Conservation (phyloP, 768 basidiomycete genomes). For the Neoboletus brunneissimus region DNA sequence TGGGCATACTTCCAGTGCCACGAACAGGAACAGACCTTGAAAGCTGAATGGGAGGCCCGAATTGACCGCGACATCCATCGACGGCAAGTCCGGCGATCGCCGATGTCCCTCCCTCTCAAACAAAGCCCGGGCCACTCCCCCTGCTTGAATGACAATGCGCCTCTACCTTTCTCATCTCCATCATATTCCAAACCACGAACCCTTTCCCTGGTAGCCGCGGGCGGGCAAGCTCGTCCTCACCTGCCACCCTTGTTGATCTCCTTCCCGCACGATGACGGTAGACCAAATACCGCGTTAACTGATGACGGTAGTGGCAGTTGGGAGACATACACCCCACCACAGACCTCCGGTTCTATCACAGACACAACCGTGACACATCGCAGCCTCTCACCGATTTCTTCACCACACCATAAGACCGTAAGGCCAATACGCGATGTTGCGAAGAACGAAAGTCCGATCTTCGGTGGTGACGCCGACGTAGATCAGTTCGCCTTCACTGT, state of each 20-base stretch:
- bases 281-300: conserved; percentile 49
- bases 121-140: conserved; percentile 30
- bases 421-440: conserved; percentile 42
- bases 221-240: conserved; percentile 42
- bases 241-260: conserved; percentile 44
- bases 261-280: conserved; percentile 47
- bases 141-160: conserved; percentile 19
- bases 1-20: conserved; percentile 79
- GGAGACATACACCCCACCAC: conserved; percentile 62
- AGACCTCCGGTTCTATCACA: conserved; percentile 51
- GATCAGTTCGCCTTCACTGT: conserved; percentile 52
- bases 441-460: conserved; percentile 38
- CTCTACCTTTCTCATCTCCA: conserved; percentile 15
- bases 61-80: conserved; percentile 32
- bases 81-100: conserved; percentile 23
- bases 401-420: conserved; percentile 10
- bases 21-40: conserved; percentile 64
- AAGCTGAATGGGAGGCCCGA: conserved; percentile 44
- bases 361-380: conserved; percentile 44
- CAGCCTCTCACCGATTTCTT: conserved; percentile 31
- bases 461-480: conserved; percentile 45
- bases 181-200: conserved; percentile 14
- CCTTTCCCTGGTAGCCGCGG: conserved; percentile 34
- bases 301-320: conserved; percentile 53
- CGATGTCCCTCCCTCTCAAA: conserved; percentile 22